Evolutionary conservation across 306 rosid species (phyloP).

Genomic region (Rosa persica): DNA sequence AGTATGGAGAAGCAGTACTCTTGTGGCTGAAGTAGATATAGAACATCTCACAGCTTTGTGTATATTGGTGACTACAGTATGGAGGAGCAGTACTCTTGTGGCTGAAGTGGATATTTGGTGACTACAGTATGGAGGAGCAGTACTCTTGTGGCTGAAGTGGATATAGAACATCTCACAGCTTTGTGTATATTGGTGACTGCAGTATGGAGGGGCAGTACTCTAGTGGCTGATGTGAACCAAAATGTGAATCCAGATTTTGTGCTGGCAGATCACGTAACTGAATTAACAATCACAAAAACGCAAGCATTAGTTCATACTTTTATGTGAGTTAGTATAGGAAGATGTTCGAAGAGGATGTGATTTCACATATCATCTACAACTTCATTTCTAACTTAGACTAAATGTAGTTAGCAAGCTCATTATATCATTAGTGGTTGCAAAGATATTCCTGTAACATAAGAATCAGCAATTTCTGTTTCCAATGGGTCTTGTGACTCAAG

Average conservation of each 20-base stretch:
- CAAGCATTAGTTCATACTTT: slow-evolving; percentile 1
- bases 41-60: neutral
- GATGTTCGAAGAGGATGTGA: neutral
- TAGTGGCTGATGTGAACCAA: neutral
- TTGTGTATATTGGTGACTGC: neutral
- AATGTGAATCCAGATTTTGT: slow-evolving; percentile 4
- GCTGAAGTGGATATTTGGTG: neutral
- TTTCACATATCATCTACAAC: neutral
- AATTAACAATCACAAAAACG: slow-evolving; percentile 12
- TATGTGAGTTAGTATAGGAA: neutral
- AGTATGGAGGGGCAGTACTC: neutral
- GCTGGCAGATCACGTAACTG: slow-evolving; percentile 7
- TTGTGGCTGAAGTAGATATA: too few relatives aligned
- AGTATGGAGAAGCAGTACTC: too few relatives aligned
- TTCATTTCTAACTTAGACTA: neutral
- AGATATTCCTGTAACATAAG: neutral
- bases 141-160: neutral
- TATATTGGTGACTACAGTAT: neutral
- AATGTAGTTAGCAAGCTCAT: neutral
- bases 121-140: neutral
- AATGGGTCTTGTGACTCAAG: neutral
- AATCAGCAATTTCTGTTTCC: neutral
- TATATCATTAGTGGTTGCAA: neutral
- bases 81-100: neutral
- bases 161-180: neutral